Base-by-base conservation (phyloP, 1,139 yeast genomes). In the Saccharomyces hybrid region DNA sequence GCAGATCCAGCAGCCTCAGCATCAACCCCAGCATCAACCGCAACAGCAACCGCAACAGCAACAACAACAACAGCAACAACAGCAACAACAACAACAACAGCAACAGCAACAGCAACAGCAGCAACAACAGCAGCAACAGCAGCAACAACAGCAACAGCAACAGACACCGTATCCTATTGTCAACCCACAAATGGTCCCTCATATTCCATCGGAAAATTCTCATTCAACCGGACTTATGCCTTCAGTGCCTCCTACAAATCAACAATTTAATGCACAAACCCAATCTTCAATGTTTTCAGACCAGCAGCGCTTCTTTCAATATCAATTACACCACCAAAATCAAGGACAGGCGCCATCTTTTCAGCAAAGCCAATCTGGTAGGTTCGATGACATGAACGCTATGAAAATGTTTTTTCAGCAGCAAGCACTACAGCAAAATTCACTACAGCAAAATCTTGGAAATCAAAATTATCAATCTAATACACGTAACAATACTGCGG, bases 1-100 rank as follows among this genome's bases (percentile, higher is more conserved):
- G 19, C 57, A 55, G 27, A 62, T 58, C 28, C 62, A 59, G 47
- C 62, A 57, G 46, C 60, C 57, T 46, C 61, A 58, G 38, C 50
- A 49, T n/a, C 48, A 31, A 5, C 53, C 44, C 23, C 55, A 54
- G 34, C 54, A 47, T 19, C 55, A 38, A 3, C 50, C 47, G 11
- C 55, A 52, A 14, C 55, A 34, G 44, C 56, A 51, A 13, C 54
- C 42, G 14, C 57, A 50, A 29, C 50, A 31, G n/a, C 47, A 26
- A 31, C 32, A 28, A 34, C 53, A 47, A 32, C 48, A 38, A 51
- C 47, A 31, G n/a, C 49, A 46, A 48, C 46, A 46, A 3, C 28
- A 32, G 13, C 31, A 41, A n/a, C 51, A 47, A 28, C 32, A 11
- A 2, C 25, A 28, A 28, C 13, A 42, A 7, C 47, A 44, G 3